phyloP scores from a whole-genome alignment of 306 rosid genomes.

The Gynostemma pentaphyllum region DNA sequence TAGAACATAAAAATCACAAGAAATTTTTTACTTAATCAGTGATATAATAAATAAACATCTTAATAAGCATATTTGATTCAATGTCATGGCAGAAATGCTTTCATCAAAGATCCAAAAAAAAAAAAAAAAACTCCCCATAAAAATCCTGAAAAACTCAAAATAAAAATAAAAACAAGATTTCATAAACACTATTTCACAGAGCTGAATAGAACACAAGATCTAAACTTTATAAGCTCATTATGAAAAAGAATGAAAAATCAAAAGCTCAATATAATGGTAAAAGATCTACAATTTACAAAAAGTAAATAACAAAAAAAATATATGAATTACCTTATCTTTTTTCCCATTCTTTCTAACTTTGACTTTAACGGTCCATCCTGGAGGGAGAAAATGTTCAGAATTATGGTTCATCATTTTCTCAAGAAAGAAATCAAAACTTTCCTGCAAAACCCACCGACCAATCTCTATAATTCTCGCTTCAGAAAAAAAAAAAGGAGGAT shows the following conservation, averaged over 20 bases:
- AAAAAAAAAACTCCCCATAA: not conserved
- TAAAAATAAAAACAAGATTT: not conserved
- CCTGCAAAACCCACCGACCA: constrained; percentile 13
- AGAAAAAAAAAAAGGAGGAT: not conserved
- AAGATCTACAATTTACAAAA: constrained; percentile 23
- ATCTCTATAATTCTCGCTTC: not conserved
- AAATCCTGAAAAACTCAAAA: not conserved
- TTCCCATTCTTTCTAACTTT: constrained; percentile 47
- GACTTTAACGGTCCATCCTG: constrained; percentile 55
- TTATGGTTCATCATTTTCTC: constrained; percentile 37
- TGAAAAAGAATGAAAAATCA: not conserved
- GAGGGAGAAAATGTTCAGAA: constrained; percentile 43
- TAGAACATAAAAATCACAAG: not conserved
- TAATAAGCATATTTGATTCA: no score
- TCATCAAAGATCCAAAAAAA: no score
- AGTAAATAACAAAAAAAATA: not conserved
- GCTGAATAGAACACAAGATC: not conserved
- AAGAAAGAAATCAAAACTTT: not conserved
- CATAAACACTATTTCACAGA: no score
- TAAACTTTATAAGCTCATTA: not conserved
- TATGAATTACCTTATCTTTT: constrained; percentile 46
- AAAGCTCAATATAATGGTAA: not conserved
- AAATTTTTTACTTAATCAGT: not conserved
- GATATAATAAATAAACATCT: no score
- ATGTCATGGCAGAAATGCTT: no score